phyloP scores from a whole-genome alignment of 768 basidiomycete species.

The Trametes gibbosa region DNA sequence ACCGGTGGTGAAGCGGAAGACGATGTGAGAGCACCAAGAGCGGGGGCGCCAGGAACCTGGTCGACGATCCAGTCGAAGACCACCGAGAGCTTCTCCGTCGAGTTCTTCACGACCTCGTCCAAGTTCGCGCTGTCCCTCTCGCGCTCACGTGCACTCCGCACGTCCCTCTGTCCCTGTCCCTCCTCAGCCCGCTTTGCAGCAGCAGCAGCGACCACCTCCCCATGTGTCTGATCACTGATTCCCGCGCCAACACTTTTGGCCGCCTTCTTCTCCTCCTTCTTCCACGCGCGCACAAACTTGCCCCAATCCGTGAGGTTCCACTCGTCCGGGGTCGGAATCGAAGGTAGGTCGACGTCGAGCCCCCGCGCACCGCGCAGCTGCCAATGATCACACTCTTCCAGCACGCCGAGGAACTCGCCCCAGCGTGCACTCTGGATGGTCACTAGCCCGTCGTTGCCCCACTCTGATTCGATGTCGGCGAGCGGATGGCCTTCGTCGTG shows the following conservation, averaged over 20 bases:
- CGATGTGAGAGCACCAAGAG: not conserved
- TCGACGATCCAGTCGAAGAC: constrained; percentile 83
- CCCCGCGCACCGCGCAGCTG: constrained; percentile 89
- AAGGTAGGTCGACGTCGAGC: constrained; percentile 61
- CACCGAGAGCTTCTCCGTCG: constrained; percentile 68
- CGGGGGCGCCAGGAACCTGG: constrained; percentile 38
- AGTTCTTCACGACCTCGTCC: constrained; percentile 60
- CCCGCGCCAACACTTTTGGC: constrained; percentile 35
- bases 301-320: constrained; percentile 56
- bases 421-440: constrained; percentile 90
- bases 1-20: too few relatives aligned
- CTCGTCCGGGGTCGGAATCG: constrained; percentile 45
- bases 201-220: not conserved
- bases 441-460: constrained; percentile 93
- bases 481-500: constrained; percentile 37
- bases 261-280: constrained; percentile 47
- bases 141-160: constrained; percentile 12
- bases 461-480: constrained; percentile 52
- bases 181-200: not conserved
- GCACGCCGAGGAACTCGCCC: constrained; percentile 91
- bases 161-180: not conserved
- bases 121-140: constrained; percentile 33
- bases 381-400: constrained; percentile 96
- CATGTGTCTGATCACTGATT: constrained; percentile 26
- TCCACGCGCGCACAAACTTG: constrained; percentile 60